These are phyloP conservation scores for Cyberlindnera nakhonratchasimensis DNA, from an alignment of 805 yeast species.

Conservation along the genomic window DNA sequence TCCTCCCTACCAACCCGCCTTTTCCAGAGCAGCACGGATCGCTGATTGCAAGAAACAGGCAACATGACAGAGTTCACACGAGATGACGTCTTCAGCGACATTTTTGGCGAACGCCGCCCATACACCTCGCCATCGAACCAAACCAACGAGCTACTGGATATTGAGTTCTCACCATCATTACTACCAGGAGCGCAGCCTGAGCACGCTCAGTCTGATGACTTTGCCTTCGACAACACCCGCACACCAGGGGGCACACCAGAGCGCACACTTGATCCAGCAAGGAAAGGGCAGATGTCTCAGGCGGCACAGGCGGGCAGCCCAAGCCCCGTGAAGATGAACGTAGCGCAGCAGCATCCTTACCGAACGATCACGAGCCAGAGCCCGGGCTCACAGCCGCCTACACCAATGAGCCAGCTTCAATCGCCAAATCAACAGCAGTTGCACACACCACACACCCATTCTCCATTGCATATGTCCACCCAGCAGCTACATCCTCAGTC, in stretches of 20 bases:
- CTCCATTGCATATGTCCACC: too few relatives aligned
- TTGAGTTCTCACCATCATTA: neutral
- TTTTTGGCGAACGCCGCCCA: conserved; percentile 30
- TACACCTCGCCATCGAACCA: conserved; percentile 8
- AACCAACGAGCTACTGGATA: neutral
- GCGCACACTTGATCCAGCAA: conserved; percentile 11
- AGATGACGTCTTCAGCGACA: conserved; percentile 31
- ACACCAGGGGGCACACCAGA: too few relatives aligned
- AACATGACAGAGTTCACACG: conserved; percentile 19
- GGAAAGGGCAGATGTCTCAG: conserved; percentile 2
- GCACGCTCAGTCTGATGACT: neutral
- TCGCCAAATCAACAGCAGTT: conserved; percentile 4
- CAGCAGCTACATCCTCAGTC: conserved; percentile 1
- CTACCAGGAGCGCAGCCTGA: neutral
- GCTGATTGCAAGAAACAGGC: neutral
- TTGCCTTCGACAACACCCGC: conserved; percentile 9
- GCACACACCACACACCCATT: too few relatives aligned
- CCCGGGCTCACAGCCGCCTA: neutral
- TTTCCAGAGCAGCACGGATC: too few relatives aligned
- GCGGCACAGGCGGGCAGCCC: neutral
- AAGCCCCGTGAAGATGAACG: neutral
- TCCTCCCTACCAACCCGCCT: too few relatives aligned
- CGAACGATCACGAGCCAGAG: neutral
- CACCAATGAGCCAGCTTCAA: conserved; percentile 1
- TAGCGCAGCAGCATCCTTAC: conserved; percentile 4